Base-by-base conservation (phyloP, 768 basidiomycete species). In the Suillus hirtellus region DNA sequence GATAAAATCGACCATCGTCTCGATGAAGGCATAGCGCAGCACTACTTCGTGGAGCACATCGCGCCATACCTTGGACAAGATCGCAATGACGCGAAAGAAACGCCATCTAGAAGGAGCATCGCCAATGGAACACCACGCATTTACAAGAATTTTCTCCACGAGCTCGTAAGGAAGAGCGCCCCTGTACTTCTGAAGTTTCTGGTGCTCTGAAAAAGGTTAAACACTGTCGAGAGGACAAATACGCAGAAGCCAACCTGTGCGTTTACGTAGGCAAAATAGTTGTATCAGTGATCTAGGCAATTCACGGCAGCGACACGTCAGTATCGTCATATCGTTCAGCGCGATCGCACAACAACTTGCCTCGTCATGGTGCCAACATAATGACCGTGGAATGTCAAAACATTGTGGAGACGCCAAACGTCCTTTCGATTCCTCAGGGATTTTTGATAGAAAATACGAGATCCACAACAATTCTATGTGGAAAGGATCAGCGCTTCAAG, bases 31-130 rank as follows among this genome's bases (percentile, higher is more conserved):
- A 38, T 61, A 55, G 54, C 60, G 60, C 37, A 61, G 31, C 8
- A 54, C 60, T 6, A 59, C 60, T 17, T 61, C 60, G n/a, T 38
- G 17, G n/a, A 61, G 60, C 8, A 61, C 60, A n/a, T 40, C 46
- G 37, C 37, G 60, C 60, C 60, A 61, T 27, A 61, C 35, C 49
- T 55, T 37, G 21, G 60, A 61, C 53, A 61, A 40, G 37, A 40
- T 61, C 6, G 52, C 38, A 17, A 59, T 59, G 31, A 12, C 37
- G 52, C 60, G 8, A 53, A 61, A 61, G 24, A 61, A 61, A 17
- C 6, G 35, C 53, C 60, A 61, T 59, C 60, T 59, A 42, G 31
- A 17, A 6, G 12, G 8, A 31, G 49, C 19, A 10, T 61, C 37
- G 40, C 17, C 31, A n/a, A 56, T 27, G 31, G 60, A 38, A 14